Percentiles rank a stretch among this genome's conserved stretches.
Evolutionary conservation across 139 green algal species (phyloP).

Genomic region (Coelastrella sp.): DNA sequence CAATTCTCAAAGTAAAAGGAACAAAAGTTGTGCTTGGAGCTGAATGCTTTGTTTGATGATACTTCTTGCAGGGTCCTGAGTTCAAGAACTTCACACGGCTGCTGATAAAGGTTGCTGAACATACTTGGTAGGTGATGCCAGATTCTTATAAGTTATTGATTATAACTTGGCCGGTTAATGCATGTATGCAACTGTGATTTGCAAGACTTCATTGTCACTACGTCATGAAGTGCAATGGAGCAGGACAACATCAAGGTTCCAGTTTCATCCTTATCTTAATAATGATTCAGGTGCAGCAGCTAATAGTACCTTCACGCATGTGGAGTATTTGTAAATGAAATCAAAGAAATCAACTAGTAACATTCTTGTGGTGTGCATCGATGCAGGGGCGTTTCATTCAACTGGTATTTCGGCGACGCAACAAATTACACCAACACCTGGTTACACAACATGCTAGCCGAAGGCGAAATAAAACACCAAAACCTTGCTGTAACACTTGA

Average conservation of each 20-base stretch:
- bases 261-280: too few species aligned
- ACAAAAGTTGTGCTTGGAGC: neutral
- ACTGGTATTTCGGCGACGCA: slow-evolving; percentile 33
- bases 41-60: neutral
- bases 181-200: too few species aligned
- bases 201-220: too few species aligned
- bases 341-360: too few species aligned
- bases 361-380: too few species aligned
- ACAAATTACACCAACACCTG: slow-evolving; percentile 45
- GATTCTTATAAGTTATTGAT: neutral
- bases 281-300: neutral
- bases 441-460: slow-evolving; percentile 26
- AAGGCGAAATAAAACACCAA: neutral
- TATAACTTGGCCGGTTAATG: too few species aligned
- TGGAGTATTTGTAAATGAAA: too few species aligned
- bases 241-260: too few species aligned
- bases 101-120: slow-evolving; percentile 75
- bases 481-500: slow-evolving; percentile 37
- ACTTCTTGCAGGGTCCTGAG: slow-evolving; percentile 36
- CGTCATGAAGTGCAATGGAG: too few species aligned
- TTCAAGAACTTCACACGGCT: slow-evolving; percentile 65
- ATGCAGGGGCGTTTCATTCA: slow-evolving; percentile 41
- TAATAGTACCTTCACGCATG: neutral
- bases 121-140: slow-evolving; percentile 66
- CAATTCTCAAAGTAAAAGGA: too few species aligned